phyloP scores from a whole-genome alignment of 108 stramenopile species.

The Aurantiochytrium sp. region DNA sequence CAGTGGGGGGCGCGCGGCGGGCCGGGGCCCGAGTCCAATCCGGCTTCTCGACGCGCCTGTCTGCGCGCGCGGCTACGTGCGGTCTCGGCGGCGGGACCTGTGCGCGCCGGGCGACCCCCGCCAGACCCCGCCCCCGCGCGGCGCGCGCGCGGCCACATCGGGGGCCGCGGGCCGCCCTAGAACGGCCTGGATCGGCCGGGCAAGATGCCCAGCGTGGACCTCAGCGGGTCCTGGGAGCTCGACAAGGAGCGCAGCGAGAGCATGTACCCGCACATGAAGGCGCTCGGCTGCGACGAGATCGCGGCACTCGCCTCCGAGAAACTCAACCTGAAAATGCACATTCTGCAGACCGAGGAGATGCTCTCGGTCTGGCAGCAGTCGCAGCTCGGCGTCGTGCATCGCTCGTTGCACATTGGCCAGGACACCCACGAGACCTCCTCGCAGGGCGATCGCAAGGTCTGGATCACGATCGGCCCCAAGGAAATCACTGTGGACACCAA shows the following conservation, averaged over 20 bases:
- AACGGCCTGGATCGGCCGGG: too few relatives aligned
- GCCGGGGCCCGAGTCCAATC: too few relatives aligned
- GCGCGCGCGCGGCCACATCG: too few relatives aligned
- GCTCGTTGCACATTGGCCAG: conserved; percentile 16
- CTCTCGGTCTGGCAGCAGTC: conserved; percentile 28
- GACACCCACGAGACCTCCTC: conserved; percentile 13
- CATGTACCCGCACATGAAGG: conserved; percentile 34
- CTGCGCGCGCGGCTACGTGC: too few relatives aligned
- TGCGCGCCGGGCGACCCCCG: too few relatives aligned
- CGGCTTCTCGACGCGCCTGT: too few relatives aligned
- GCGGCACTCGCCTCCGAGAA: conserved; percentile 22
- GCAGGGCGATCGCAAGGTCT: conserved; percentile 16
- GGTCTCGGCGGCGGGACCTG: too few relatives aligned
- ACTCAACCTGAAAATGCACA: conserved; percentile 8
- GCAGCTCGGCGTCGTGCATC: conserved; percentile 11
- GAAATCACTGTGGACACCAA: conserved; percentile 27
- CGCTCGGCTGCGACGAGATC: conserved; percentile 31
- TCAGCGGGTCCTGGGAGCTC: background rate
- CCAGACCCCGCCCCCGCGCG: too few relatives aligned
- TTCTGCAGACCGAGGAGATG: background rate
- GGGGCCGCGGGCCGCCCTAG: too few relatives aligned
- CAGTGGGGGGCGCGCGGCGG: too few relatives aligned
- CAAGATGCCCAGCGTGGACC: background rate
- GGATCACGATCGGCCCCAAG: background rate
- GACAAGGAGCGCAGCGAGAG: conserved; percentile 23